Conservation (phyloP, 2,329 filamentous ascomycete species). For the Sporothrix curviconia region DNA sequence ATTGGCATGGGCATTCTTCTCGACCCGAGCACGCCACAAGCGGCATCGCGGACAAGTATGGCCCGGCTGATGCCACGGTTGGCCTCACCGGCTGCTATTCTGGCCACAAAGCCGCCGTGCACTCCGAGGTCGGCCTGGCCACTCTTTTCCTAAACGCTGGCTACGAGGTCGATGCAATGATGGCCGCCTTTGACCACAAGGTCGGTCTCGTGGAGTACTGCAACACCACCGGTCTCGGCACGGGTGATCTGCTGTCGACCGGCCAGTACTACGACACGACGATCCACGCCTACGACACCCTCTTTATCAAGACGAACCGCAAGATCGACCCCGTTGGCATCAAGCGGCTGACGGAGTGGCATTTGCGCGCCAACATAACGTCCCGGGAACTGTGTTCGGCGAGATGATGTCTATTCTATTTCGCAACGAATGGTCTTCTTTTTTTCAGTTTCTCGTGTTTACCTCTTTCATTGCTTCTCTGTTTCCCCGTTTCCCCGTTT, state of each 20-base stretch:
- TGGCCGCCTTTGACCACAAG: constrained; percentile 26
- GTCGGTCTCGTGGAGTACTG: constrained; percentile 18
- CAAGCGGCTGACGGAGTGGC: constrained; percentile 27
- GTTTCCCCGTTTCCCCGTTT: too few relatives aligned
- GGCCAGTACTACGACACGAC: constrained; percentile 28
- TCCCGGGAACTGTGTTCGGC: background rate
- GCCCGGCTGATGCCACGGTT: constrained; percentile 22
- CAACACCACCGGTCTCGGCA: constrained; percentile 18
- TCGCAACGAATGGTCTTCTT: too few relatives aligned
- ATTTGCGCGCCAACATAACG: constrained; percentile 16
- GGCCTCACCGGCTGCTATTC: constrained; percentile 28
- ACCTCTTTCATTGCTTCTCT: background rate
- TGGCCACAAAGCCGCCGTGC: constrained; percentile 23
- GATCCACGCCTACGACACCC: constrained; percentile 33
- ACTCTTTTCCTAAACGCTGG: constrained; percentile 24
- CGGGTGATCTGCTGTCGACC: constrained; percentile 17
- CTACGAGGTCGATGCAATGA: constrained; percentile 30
- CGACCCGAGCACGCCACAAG: constrained; percentile 26
- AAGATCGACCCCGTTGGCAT: constrained; percentile 26
- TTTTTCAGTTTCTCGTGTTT: background rate
- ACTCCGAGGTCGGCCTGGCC: constrained; percentile 29
- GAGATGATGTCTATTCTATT: background rate
- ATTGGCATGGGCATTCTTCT: constrained; percentile 32
- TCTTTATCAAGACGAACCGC: constrained; percentile 32
- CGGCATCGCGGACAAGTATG: constrained; percentile 21